Evolutionary conservation across 345 rosid species (phyloP).

Genomic region (Arabis alpina): DNA sequence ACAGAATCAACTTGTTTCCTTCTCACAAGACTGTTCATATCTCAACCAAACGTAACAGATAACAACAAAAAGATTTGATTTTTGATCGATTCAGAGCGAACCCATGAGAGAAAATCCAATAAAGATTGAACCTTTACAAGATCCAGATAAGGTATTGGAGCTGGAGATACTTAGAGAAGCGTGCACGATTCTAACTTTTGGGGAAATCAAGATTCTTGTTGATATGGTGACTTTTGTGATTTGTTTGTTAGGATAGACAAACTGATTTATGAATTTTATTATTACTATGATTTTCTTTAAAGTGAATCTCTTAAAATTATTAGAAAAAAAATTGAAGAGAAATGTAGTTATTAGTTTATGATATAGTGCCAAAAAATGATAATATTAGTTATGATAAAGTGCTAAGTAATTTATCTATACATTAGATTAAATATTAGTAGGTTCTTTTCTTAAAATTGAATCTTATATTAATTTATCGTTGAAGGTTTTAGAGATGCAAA

Average conservation of each 20-base stretch:
- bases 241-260: neutral
- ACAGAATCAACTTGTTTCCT: conserved; percentile 83
- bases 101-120: conserved; percentile 14
- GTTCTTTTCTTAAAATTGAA: no score
- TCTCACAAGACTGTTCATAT: conserved; percentile 61
- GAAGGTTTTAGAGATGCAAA: no score
- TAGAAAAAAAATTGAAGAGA: no score
- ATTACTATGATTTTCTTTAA: neutral
- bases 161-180: conserved; percentile 15
- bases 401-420: no score
- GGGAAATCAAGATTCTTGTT: conserved; percentile 24
- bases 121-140: conserved; percentile 1
- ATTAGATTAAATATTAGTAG: no score
- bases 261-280: neutral
- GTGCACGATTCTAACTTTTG: conserved; percentile 35
- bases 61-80: conserved; percentile 34
- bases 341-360: no score
- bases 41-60: conserved; percentile 24
- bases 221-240: conserved; percentile 19
- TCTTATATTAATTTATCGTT: no score
- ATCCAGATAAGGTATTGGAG: conserved; percentile 13
- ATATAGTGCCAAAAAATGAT: no score
- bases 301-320: no score
- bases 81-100: conserved; percentile 32
- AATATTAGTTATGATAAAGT: no score